Evolutionary conservation across 331 rosid species (phyloP).

Genomic region (Malus hybrid): DNA sequence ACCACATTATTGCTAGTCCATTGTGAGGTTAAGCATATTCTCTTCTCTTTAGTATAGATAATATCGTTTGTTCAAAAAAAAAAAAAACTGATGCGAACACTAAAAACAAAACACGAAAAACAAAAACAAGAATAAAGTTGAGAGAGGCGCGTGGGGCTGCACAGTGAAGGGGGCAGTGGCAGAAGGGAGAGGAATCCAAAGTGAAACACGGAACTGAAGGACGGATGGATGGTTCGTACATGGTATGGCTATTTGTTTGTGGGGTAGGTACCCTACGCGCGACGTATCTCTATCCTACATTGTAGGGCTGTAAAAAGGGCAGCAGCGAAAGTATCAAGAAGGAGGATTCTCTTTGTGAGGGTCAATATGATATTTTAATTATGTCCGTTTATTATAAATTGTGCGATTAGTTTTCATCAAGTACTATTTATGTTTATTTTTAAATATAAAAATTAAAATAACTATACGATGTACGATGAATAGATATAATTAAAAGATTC

Average conservation of each 20-base stretch:
- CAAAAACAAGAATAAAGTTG: neutral
- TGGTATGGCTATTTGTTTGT: neutral
- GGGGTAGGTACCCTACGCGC: neutral
- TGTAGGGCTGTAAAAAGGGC: neutral
- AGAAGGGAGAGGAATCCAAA: neutral
- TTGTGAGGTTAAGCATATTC: too few species aligned
- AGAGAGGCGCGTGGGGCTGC: neutral
- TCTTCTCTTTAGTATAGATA: too few species aligned
- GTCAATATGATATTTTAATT: too few species aligned
- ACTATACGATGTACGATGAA: accelerated
- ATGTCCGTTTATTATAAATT: too few species aligned
- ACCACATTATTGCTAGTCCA: too few species aligned
- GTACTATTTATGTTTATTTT: too few species aligned
- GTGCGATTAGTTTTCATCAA: accelerated
- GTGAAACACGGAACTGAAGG: neutral
- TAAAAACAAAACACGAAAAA: neutral
- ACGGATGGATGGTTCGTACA: neutral
- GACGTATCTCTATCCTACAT: neutral
- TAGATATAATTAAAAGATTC: too few species aligned
- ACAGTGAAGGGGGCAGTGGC: neutral
- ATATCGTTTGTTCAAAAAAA: too few species aligned
- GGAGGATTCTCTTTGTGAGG: too few species aligned
- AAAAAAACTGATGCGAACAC: neutral
- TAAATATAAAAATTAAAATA: too few species aligned
- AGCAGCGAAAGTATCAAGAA: neutral